These are phyloP conservation scores for Leptomonas seymouri DNA, from an alignment of 208 protist genomes.

Conservation along the genomic window DNA sequence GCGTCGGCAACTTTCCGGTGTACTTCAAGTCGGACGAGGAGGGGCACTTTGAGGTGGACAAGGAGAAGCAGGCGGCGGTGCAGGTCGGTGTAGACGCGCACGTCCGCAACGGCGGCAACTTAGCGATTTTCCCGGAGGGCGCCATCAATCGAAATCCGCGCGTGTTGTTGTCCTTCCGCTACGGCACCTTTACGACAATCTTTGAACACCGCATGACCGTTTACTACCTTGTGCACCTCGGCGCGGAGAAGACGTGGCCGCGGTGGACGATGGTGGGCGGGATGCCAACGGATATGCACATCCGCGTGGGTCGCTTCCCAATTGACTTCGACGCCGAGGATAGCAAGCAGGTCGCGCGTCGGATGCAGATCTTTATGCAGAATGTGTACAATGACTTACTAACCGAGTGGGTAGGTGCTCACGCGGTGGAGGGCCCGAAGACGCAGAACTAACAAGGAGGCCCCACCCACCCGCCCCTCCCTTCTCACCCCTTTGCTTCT, in stretches of 20 bases:
- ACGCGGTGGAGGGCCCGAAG: slow-evolving; percentile 24
- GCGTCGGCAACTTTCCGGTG: slow-evolving; percentile 77
- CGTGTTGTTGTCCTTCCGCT: slow-evolving; percentile 60
- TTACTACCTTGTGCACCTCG: slow-evolving; percentile 58
- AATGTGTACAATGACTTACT: slow-evolving; percentile 42
- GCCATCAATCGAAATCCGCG: slow-evolving; percentile 60
- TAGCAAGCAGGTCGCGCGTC: slow-evolving; percentile 39
- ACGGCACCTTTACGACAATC: slow-evolving; percentile 62
- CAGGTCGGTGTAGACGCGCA: slow-evolving; percentile 45
- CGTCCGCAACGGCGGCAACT: slow-evolving; percentile 40
- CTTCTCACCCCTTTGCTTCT: not conserved
- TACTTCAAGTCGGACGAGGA: slow-evolving; percentile 74
- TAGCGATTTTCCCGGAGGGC: slow-evolving; percentile 77
- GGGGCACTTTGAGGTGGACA: slow-evolving; percentile 65
- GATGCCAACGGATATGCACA: slow-evolving; percentile 48
- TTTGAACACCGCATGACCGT: slow-evolving; percentile 56
- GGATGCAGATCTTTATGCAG: slow-evolving; percentile 58
- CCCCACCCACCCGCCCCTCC: not conserved
- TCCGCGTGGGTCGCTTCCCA: slow-evolving; percentile 34
- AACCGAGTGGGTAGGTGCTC: slow-evolving; percentile 11
- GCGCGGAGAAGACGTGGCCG: slow-evolving; percentile 67
- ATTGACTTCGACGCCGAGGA: slow-evolving; percentile 51
- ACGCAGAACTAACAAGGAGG: not conserved
- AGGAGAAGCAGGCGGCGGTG: slow-evolving; percentile 63
- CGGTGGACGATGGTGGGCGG: slow-evolving; percentile 44